These are phyloP conservation scores for Xylaria sp. DNA, from an alignment of 2,329 filamentous ascomycete species.

Conservation along the genomic window DNA sequence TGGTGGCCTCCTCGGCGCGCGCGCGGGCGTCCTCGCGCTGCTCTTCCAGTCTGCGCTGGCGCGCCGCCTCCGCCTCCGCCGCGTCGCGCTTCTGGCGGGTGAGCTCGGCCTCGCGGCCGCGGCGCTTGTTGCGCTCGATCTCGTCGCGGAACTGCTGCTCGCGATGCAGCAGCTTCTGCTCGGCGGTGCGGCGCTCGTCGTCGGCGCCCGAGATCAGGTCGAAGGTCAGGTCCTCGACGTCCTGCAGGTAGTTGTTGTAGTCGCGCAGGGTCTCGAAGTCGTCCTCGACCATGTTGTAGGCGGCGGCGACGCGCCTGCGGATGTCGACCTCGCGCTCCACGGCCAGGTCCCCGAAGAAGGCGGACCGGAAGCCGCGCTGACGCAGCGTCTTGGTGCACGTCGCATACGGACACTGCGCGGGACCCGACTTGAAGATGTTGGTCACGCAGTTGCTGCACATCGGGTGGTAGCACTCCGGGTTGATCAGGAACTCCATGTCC, in stretches of 20 bases:
- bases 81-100: slow-evolving; percentile 59
- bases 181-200: slow-evolving; percentile 59
- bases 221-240: slow-evolving; percentile 87
- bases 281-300: slow-evolving; percentile 87
- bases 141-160: slow-evolving; percentile 73
- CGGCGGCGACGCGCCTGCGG: slow-evolving; percentile 74
- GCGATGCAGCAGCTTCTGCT: slow-evolving; percentile 61
- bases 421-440: slow-evolving; percentile 89
- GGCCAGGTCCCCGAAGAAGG: slow-evolving; percentile 86
- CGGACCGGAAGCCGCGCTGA: slow-evolving; percentile 80
- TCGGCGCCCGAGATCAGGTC: slow-evolving; percentile 79
- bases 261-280: slow-evolving; percentile 85
- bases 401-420: slow-evolving; percentile 89
- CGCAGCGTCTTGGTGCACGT: slow-evolving; percentile 87
- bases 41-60: slow-evolving; percentile 66
- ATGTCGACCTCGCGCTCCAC: slow-evolving; percentile 96
- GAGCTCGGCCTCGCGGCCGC: slow-evolving; percentile 62
- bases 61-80: slow-evolving; percentile 70
- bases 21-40: slow-evolving; percentile 74
- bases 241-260: slow-evolving; percentile 94
- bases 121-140: slow-evolving; percentile 65
- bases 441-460: slow-evolving; percentile 98
- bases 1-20: slow-evolving; percentile 65
- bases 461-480: slow-evolving; percentile 97
- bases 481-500: slow-evolving; percentile 93